Evolutionary conservation across 352 stramenopile species (phyloP), one percentile per base, ranked within the genome.

Genomic region (Globisporangium polare): DNA sequence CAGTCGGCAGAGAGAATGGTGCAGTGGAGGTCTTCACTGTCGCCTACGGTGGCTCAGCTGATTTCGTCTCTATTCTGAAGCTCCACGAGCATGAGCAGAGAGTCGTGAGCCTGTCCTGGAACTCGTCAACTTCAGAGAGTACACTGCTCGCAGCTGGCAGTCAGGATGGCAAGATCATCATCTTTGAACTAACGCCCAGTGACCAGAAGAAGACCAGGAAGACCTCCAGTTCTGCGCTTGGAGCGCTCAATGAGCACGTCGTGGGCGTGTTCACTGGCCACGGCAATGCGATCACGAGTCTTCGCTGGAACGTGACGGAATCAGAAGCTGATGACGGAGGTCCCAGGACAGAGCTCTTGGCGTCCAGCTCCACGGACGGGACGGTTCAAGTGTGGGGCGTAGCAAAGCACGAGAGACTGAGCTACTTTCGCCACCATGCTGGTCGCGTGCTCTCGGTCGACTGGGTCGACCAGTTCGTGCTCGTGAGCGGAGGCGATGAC

Each of bases 401-500:
- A 4, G 10, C 31, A 12, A 60, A 41, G 3, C 47, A 69, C 10
- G 31, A 71, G 18, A 65, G 41, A 29, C 26, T 72, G 51, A 68
- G 68, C 5, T 47, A 65, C 35, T 93, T 91, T 47, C 58, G 46
- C 1, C 49, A 74, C 20, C 84, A 94, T 41, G 46, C 72, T 26
- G 78, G 79, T 17, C 75, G 84, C 1, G 82, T 86, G 13, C 60
- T 92, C 35, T 72, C 80, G 0, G 52, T 90, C 3, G 71, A 73
- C 8, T 94, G 85, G 80, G 54, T 90, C 9, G 66, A 68, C 9
- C n/a, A 60, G 3, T 70, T 67, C 12, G 62, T 65, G 0, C 57
- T 94, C 1, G 71, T 75, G n/a, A 90, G 77, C 29, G 78, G 77
- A 20, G 78, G 80, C 26, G 82, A 92, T 22, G 82, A 91, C 46